These are phyloP conservation scores for Sugiyamaella novakii DNA, from an alignment of 1,139 yeast genomes.

Conservation along the genomic window DNA sequence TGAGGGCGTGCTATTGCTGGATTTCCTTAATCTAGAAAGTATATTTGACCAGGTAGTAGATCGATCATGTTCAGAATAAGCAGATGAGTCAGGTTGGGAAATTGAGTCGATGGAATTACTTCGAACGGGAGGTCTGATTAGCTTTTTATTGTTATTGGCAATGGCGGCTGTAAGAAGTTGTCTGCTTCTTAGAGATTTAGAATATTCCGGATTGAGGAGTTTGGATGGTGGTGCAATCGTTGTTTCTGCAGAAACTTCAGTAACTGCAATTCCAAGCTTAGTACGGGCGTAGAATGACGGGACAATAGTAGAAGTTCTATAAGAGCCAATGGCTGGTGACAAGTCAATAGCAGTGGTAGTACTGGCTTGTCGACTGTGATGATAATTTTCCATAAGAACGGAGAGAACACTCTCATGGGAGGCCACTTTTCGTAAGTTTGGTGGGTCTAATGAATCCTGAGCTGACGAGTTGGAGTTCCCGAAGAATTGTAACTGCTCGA, in stretches of 20 bases:
- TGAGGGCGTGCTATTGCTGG: no score
- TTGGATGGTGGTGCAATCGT: constrained; percentile 19
- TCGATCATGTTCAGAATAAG: constrained; percentile 5
- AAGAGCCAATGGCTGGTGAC: constrained; percentile 1
- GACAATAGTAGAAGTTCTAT: background rate
- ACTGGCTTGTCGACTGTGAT: background rate
- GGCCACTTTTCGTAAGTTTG: constrained; percentile 20
- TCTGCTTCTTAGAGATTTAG: constrained; percentile 18
- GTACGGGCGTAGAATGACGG: constrained; percentile 14
- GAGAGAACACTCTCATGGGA: constrained; percentile 30
- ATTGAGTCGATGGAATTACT: constrained; percentile 6
- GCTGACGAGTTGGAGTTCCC: background rate
- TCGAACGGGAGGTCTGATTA: no score
- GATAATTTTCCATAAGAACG: constrained; percentile 15
- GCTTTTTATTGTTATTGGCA: constrained; percentile 23
- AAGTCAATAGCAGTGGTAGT: constrained; percentile 2
- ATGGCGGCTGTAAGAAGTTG: constrained; percentile 26
- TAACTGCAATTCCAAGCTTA: constrained; percentile 13
- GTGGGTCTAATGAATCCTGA: background rate
- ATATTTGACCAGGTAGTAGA: constrained; percentile 14
- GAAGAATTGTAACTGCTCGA: background rate
- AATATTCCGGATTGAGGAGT: constrained; percentile 18
- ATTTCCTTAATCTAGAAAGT: constrained; percentile 9
- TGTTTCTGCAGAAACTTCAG: constrained; percentile 21
- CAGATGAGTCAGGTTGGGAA: background rate